Evolutionary conservation across 805 yeast species (phyloP).

Genomic region (Kuraishia ogatae): DNA sequence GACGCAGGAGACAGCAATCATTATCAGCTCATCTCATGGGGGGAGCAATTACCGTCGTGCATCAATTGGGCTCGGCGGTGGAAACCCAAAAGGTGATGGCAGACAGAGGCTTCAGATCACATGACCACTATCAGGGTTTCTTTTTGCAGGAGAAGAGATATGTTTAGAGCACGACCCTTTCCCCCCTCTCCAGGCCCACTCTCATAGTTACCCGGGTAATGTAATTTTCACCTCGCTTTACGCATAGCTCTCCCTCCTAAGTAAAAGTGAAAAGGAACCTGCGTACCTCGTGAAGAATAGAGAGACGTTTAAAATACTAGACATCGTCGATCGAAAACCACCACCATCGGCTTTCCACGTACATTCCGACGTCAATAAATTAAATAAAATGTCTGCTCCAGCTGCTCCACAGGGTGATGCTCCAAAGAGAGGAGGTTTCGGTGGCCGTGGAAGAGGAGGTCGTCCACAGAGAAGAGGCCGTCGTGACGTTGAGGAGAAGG

Average conservation of each 20-base stretch:
- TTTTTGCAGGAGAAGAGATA: not conserved
- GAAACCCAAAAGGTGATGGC: not conserved
- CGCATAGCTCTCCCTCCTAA: not conserved
- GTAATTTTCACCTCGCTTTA: constrained; percentile 3
- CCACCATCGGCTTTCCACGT: constrained; percentile 67
- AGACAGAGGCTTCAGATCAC: not conserved
- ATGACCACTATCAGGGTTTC: not conserved
- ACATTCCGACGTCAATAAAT: constrained; percentile 41
- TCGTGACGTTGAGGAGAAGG: constrained; percentile 84
- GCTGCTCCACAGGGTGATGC: constrained; percentile 21
- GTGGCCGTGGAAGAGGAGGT: constrained; percentile 53
- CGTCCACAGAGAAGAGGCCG: constrained; percentile 53
- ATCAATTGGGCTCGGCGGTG: not conserved
- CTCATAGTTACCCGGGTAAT: not conserved
- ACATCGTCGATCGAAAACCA: constrained; percentile 56
- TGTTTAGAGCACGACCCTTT: not conserved
- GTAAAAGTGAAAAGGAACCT: not conserved
- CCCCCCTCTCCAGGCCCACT: not conserved
- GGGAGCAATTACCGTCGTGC: not conserved
- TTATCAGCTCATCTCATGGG: not conserved
- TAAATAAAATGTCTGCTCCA: constrained; percentile 34
- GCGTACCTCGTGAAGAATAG: constrained; percentile 4
- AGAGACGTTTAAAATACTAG: not conserved
- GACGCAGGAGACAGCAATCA: not conserved
- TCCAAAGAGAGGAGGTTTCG: constrained; percentile 41